Conservation (phyloP, 108 stramenopile genomes). For the Schizochytrium sp. region DNA sequence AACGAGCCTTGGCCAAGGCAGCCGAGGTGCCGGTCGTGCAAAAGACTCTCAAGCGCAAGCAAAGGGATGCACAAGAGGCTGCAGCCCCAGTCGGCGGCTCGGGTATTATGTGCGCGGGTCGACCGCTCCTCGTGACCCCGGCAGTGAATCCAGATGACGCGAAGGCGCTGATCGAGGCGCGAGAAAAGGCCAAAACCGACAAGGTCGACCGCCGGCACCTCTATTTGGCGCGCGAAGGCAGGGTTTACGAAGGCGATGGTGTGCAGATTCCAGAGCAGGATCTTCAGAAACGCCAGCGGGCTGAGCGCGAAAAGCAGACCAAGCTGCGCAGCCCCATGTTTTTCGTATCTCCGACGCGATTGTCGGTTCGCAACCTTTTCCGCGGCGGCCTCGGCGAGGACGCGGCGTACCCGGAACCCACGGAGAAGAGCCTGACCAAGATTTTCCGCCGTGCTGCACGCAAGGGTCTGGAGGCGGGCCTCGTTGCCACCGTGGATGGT, state of each 20-base stretch:
- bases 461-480: slow-evolving; percentile 58
- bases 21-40: slow-evolving; percentile 10
- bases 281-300: slow-evolving; percentile 73
- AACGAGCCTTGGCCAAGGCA: not conserved
- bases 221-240: slow-evolving; percentile 74
- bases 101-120: slow-evolving; percentile 58
- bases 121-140: slow-evolving; percentile 27
- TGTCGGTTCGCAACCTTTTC: slow-evolving; percentile 78
- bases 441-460: slow-evolving; percentile 59
- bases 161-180: not conserved
- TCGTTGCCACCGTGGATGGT: slow-evolving; percentile 66
- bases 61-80: slow-evolving; percentile 48
- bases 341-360: slow-evolving; percentile 83
- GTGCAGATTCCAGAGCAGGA: slow-evolving; percentile 70
- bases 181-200: slow-evolving; percentile 48
- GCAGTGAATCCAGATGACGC: slow-evolving; percentile 7
- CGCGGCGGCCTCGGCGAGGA: slow-evolving; percentile 2
- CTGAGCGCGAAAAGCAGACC: slow-evolving; percentile 75
- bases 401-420: slow-evolving; percentile 54
- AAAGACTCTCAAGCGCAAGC: slow-evolving; percentile 54
- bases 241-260: slow-evolving; percentile 46
- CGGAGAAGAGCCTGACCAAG: slow-evolving; percentile 66
- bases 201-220: slow-evolving; percentile 78
- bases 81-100: slow-evolving; percentile 67
- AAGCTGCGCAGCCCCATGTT: slow-evolving; percentile 90